These are phyloP conservation scores for Aspergillus vadensis DNA, from an alignment of 2,329 filamentous ascomycete genomes.

Conservation along the genomic window DNA sequence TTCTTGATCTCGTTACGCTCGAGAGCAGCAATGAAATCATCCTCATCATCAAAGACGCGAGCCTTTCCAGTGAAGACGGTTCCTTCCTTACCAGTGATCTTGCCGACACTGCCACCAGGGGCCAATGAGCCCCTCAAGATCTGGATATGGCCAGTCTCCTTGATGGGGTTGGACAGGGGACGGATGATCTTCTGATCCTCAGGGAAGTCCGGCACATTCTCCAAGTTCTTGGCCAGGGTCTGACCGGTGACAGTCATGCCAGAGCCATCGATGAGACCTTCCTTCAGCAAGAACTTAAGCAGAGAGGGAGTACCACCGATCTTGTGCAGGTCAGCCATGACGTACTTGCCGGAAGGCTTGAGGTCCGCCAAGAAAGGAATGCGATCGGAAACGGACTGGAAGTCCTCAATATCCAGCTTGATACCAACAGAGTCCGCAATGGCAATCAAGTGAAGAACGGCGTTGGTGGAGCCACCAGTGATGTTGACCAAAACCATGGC, in stretches of 20 bases:
- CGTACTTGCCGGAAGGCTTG: conserved; percentile 72
- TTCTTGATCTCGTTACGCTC: conserved; percentile 70
- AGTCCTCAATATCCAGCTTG: conserved; percentile 82
- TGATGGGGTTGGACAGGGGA: conserved; percentile 69
- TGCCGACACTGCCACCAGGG: conserved; percentile 70
- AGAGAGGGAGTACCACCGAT: conserved; percentile 62
- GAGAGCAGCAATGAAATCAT: conserved; percentile 67
- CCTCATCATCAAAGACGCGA: conserved; percentile 69
- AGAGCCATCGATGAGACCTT: conserved; percentile 61
- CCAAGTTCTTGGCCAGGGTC: conserved; percentile 60
- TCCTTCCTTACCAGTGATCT: conserved; percentile 77
- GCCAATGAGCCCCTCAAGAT: conserved; percentile 70
- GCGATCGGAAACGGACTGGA: conserved; percentile 77
- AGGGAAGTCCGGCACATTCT: conserved; percentile 64
- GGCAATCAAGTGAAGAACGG: conserved; percentile 80
- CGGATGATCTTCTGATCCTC: conserved; percentile 70
- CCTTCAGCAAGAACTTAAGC: conserved; percentile 60
- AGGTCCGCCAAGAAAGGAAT: conserved; percentile 79
- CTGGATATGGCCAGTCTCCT: conserved; percentile 70
- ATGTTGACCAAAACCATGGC: conserved; percentile 83
- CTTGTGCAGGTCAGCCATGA: conserved; percentile 60
- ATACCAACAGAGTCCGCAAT: conserved; percentile 80
- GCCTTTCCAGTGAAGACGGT: conserved; percentile 68
- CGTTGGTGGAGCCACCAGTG: conserved; percentile 82
- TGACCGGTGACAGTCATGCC: conserved; percentile 63